Evolutionary conservation across 1,284 basidiomycete genomes (phyloP), one percentile per base, ranked within the genome.

Genomic region (Sporisorium scitamineum): DNA sequence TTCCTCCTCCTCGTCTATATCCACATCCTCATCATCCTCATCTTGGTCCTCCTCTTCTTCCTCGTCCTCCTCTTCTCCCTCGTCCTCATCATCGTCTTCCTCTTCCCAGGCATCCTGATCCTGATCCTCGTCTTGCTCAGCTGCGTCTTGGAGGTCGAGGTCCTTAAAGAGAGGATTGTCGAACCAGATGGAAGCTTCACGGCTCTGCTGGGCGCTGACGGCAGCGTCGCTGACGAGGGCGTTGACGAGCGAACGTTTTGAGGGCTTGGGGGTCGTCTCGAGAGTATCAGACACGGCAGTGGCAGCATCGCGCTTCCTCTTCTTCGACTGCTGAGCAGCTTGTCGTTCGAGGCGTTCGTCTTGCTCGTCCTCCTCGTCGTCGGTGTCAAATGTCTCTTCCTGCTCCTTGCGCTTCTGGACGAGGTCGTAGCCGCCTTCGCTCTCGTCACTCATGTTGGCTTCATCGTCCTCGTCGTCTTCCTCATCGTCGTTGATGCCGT

Each of bases 111-210:
- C 73, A 5, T 69, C 60, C 1, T 70, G 60, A 3, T 88, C 87
- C 47, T 89, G 88, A 3, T 60, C 70, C 16, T 68, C 60, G 20
- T 58, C 47, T 13, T 86, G 86, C 14, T 87, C 87, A 54, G 86
- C 86, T 1, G 86, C 88, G 34, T 86, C 86, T 11, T 88, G 88
- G 29, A 85, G 86, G 0, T 90, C 90, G 8, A 93, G 84, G n/a
- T 89, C 92, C 66, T 91, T 89, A 88, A 99, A 99, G 54, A 97
- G 87, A 55, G 93, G 92, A 86, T 98, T 97, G 81, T 94, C 93
- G 86, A 99, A 99, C 97, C 97, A 99, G 22, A 98, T 86, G 70
- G 88, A 88, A 16, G 90, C 89, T 50, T 88, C 88, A 24, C 88
- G 86, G 72, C 87, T 89, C 65, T 84, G 76, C 22, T 77, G 76